Percentiles rank a stretch among this genome's conserved stretches.
These are phyloP conservation scores for Aspergillus tanneri DNA, from an alignment of 2,329 filamentous ascomycete genomes.

Conservation along the genomic window DNA sequence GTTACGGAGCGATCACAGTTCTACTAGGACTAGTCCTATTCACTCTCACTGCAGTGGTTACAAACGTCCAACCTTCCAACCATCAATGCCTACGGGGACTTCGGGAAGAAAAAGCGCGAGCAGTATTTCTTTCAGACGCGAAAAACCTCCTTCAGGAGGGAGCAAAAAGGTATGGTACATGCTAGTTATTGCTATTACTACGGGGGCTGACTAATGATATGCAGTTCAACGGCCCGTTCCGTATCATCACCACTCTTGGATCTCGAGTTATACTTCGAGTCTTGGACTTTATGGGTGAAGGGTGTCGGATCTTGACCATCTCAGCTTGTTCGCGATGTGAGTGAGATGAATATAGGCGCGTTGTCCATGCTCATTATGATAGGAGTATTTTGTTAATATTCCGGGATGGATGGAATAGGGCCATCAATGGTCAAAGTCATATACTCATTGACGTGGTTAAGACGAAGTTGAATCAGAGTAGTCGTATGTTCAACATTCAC, in stretches of 20 bases:
- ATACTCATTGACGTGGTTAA: slow-evolving; percentile 1
- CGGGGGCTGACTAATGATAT: background rate
- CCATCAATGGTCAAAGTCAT: background rate
- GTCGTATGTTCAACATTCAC: slow-evolving; percentile 3
- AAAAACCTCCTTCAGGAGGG: background rate
- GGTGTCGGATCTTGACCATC: slow-evolving; percentile 4
- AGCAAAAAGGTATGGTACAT: background rate
- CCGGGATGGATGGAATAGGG: slow-evolving; percentile 3
- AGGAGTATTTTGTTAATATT: slow-evolving; percentile 8
- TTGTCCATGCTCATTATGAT: background rate
- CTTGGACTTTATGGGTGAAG: slow-evolving; percentile 4
- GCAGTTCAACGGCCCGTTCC: slow-evolving; percentile 6
- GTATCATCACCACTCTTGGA: slow-evolving; percentile 5
- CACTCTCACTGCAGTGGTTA: background rate
- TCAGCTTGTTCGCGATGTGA: slow-evolving; percentile 3
- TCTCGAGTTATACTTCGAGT: slow-evolving; percentile 7
- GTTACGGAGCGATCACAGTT: background rate
- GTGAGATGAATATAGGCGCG: background rate
- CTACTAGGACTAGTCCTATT: background rate
- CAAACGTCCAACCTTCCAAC: background rate
- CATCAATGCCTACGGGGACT: slow-evolving; percentile 5
- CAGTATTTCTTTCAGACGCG: slow-evolving; percentile 2
- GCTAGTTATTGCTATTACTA: no score
- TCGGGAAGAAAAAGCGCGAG: background rate
- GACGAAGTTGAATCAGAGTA: slow-evolving; percentile 7